These are phyloP conservation scores for Trichoderma harzianum DNA, from an alignment of 2,329 filamentous ascomycete species.

Conservation along the genomic window DNA sequence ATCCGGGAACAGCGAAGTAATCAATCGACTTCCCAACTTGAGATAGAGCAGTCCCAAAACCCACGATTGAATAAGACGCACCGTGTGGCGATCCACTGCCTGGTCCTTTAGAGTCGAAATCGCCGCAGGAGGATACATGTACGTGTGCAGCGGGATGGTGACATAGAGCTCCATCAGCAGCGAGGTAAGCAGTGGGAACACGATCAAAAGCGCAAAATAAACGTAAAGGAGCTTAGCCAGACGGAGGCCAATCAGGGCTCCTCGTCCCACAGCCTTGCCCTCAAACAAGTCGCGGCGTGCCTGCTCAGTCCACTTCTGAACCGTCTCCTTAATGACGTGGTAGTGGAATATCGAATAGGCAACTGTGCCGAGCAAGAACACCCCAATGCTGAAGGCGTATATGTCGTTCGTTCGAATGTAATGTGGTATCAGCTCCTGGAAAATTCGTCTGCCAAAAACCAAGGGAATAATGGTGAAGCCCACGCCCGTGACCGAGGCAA, in stretches of 20 bases:
- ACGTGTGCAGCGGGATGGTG: slow-evolving; percentile 80
- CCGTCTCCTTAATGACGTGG: slow-evolving; percentile 35
- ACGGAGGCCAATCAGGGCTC: slow-evolving; percentile 29
- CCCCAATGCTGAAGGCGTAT: slow-evolving; percentile 89
- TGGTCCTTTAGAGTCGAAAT: slow-evolving; percentile 27
- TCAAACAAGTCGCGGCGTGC: slow-evolving; percentile 25
- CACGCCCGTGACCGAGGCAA: slow-evolving; percentile 84
- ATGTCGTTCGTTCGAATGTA: slow-evolving; percentile 85
- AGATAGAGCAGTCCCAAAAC: slow-evolving; percentile 88
- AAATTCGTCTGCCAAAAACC: slow-evolving; percentile 75
- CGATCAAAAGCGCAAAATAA: slow-evolving; percentile 68
- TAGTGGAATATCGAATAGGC: slow-evolving; percentile 60
- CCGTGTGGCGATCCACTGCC: slow-evolving; percentile 54
- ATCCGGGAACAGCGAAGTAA: slow-evolving; percentile 63
- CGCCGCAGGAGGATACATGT: slow-evolving; percentile 50
- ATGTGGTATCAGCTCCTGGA: slow-evolving; percentile 67
- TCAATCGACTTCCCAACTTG: slow-evolving; percentile 69
- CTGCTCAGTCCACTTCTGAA: slow-evolving; percentile 30
- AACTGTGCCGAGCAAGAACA: slow-evolving; percentile 72
- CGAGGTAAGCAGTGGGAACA: slow-evolving; percentile 78
- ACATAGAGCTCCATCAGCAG: slow-evolving; percentile 84
- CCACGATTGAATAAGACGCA: slow-evolving; percentile 91
- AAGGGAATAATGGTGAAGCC: slow-evolving; percentile 82
- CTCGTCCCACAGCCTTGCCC: slow-evolving; percentile 25
- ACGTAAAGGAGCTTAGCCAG: slow-evolving; percentile 63